phyloP scores from a whole-genome alignment of 176 grass and related monocot species.

The Oryza longistaminata region DNA sequence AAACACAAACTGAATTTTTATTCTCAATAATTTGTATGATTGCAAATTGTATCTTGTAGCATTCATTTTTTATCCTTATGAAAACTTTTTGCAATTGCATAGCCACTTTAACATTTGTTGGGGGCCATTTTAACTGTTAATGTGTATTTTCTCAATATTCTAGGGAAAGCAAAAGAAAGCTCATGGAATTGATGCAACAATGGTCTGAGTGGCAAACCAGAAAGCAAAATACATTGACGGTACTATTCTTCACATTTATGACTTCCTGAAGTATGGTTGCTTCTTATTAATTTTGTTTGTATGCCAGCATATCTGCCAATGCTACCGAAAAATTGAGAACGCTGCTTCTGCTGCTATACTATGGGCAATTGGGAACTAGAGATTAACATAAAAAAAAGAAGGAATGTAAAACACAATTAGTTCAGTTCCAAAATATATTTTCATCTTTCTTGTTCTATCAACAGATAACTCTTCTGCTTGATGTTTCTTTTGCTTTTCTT shows the following conservation, averaged over 20 bases:
- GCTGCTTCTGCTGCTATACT: background rate
- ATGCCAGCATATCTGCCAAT: constrained; percentile 1
- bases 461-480: background rate
- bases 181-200: constrained; percentile 78
- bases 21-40: background rate
- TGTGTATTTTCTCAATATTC: constrained; percentile 23
- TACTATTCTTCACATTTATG: constrained; percentile 11
- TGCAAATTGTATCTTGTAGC: constrained; percentile 6
- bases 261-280: background rate
- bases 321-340: background rate
- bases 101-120: constrained; percentile 1
- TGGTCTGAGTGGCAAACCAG: constrained; percentile 90
- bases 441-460: background rate
- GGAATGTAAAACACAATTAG: background rate
- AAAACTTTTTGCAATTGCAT: background rate
- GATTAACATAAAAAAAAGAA: background rate
- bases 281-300: background rate
- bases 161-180: constrained; percentile 88
- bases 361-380: background rate
- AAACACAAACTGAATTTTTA: background rate
- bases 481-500: background rate
- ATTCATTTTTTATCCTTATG: background rate
- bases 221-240: constrained; percentile 29
- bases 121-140: constrained; percentile 11
- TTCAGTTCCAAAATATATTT: background rate